phyloP scores from a whole-genome alignment of 768 basidiomycete genomes.

The Amanita fuliginea region DNA sequence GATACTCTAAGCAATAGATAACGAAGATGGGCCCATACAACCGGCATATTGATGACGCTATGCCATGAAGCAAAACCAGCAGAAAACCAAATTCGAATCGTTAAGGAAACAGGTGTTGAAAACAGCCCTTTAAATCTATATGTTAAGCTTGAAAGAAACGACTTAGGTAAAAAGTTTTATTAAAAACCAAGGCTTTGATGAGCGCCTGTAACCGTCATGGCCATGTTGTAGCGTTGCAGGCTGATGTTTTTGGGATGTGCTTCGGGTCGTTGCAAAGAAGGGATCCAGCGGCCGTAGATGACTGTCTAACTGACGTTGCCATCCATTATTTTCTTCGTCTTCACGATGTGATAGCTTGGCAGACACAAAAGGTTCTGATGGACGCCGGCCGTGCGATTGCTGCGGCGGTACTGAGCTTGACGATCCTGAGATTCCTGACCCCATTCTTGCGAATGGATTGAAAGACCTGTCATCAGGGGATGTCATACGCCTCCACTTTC shows the following conservation, averaged over 20 bases:
- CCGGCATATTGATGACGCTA: neutral
- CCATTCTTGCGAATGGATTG: neutral
- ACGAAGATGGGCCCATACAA: neutral
- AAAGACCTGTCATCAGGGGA: neutral
- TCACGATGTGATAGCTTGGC: neutral
- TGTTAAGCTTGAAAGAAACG: neutral
- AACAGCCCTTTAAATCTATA: neutral
- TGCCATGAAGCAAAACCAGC: neutral
- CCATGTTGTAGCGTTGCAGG: neutral
- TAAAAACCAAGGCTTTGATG: neutral
- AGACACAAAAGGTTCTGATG: neutral
- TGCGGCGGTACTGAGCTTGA: neutral
- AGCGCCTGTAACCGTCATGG: neutral
- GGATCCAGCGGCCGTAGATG: neutral
- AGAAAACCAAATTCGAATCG: neutral
- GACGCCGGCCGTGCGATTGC: neutral
- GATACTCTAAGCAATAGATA: neutral
- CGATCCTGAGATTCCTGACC: neutral
- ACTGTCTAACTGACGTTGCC: neutral
- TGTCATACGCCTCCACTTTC: neutral
- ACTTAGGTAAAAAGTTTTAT: no score
- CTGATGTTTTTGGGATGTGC: neutral
- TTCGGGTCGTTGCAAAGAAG: neutral
- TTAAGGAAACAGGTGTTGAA: neutral
- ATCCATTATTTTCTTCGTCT: neutral